Conservation (phyloP, 257 asterid species). For the Avicennia marina region DNA sequence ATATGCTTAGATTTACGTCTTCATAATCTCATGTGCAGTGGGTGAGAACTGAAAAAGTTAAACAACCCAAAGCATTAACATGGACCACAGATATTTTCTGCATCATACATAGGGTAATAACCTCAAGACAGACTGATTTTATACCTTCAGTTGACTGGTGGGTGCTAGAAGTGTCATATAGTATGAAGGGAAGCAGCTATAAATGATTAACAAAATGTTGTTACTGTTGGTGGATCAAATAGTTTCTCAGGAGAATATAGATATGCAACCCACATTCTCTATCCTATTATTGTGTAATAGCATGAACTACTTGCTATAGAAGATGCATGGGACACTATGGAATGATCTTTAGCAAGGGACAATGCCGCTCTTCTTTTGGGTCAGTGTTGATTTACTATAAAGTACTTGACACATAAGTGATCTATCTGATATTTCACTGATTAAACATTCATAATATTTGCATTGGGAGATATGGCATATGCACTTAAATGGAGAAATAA, state of each 20-base stretch:
- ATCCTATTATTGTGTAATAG: too few relatives aligned
- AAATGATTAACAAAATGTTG: not conserved
- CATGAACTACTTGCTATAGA: slow-evolving; percentile 13
- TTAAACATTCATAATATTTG: too few relatives aligned
- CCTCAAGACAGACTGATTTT: not conserved
- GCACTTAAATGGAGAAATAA: not conserved
- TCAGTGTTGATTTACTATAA: not conserved
- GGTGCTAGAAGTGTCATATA: too few relatives aligned
- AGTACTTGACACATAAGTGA: not conserved
- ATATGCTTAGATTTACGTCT: not conserved
- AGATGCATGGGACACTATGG: slow-evolving; percentile 7
- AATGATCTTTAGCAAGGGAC: slow-evolving; percentile 19
- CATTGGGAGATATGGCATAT: not conserved
- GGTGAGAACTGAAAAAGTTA: not conserved
- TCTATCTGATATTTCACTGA: not conserved
- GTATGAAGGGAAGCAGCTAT: not conserved
- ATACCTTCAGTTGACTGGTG: too few relatives aligned
- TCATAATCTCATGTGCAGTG: slow-evolving; percentile 2
- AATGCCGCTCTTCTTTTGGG: slow-evolving; percentile 23
- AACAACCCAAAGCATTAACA: not conserved
- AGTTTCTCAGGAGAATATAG: slow-evolving; percentile 12
- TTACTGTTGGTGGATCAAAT: slow-evolving; percentile 5
- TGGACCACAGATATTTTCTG: not conserved
- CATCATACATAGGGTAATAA: not conserved
- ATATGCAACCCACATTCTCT: slow-evolving; percentile 10